Evolutionary conservation across 148 eudicot species (phyloP), one percentile per base, ranked within the genome.

Genomic region (Pouteria glomerata): DNA sequence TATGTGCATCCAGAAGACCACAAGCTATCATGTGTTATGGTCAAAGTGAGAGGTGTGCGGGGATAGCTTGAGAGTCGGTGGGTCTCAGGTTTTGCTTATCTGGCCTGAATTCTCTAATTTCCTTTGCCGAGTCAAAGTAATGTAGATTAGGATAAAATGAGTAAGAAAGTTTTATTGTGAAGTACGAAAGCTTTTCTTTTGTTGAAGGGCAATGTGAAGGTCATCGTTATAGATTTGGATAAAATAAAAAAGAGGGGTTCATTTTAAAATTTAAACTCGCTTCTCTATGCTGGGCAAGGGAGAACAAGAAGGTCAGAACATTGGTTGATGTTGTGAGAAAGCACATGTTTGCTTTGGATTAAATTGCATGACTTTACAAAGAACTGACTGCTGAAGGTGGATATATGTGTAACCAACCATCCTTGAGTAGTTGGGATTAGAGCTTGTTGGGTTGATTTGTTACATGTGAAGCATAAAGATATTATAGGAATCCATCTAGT

Each of bases 61-160:
- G 35, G 34, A 23, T 44, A 24, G 55, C 35, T 66, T 66, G 55
- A 66, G 51, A 45, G 31, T 41, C 68, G 23, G 33, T 0, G 3
- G 27, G 50, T 41, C 24, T 41, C 45, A 41, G 48, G 51, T 41
- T 42, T 63, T 41, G 11, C 47, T 63, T 11, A 23, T 41, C 31
- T 41, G 68, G 41, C 68, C 51, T 41, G n/a, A 41, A 23, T 35
- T 62, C 7, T 39, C 65, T n/a, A 61, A 34, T 59, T 59, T 31
- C 63, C 12, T 14, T 59, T 59, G 63, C 63, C 63, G 31, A 15
- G 11, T 58, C 12, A 30, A 19, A 8, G 19, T 61, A 10, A 41
- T 35, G 16, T 21, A 35, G 27, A n/a, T 34, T 60, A 30, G 11
- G n/a, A n/a, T n/a, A 39, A 39, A 39, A 39, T 39, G 5, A 39